These are phyloP conservation scores for Akanthomyces dipterigenus DNA, from an alignment of 2,329 filamentous ascomycete genomes.

Conservation along the genomic window DNA sequence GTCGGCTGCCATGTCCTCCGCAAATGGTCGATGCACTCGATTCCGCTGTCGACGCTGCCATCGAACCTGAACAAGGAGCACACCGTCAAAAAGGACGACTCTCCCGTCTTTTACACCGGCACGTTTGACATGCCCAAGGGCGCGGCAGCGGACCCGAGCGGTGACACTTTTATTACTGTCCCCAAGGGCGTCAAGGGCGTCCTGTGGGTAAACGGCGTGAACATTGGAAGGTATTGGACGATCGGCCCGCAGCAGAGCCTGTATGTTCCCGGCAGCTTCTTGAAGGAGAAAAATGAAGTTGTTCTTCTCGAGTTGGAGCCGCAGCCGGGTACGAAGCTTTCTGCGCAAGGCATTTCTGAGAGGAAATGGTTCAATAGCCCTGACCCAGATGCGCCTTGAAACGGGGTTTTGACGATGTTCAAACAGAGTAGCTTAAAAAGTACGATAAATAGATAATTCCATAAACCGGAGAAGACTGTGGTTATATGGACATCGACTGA, in stretches of 20 bases:
- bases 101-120: conserved; percentile 17
- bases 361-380: conserved; percentile 15
- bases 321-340: neutral
- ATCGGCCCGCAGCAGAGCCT: conserved; percentile 42
- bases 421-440: too few relatives aligned
- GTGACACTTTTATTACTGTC: conserved; percentile 33
- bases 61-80: neutral
- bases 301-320: conserved; percentile 39
- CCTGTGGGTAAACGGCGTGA: conserved; percentile 39
- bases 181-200: conserved; percentile 36
- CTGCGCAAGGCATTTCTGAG: conserved; percentile 7
- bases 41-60: conserved; percentile 17
- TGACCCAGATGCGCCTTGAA: conserved; percentile 9
- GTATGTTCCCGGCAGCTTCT: conserved; percentile 35
- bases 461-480: too few relatives aligned
- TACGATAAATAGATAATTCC: neutral
- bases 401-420: neutral
- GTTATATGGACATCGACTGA: too few relatives aligned
- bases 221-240: conserved; percentile 40
- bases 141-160: conserved; percentile 14
- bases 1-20: conserved; percentile 26
- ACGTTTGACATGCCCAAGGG: conserved; percentile 20
- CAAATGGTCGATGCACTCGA: conserved; percentile 34
- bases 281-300: conserved; percentile 33
- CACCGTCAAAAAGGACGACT: conserved; percentile 1